Evolutionary conservation across 805 yeast genomes (phyloP).

Genomic region (Metschnikowia lunata): DNA sequence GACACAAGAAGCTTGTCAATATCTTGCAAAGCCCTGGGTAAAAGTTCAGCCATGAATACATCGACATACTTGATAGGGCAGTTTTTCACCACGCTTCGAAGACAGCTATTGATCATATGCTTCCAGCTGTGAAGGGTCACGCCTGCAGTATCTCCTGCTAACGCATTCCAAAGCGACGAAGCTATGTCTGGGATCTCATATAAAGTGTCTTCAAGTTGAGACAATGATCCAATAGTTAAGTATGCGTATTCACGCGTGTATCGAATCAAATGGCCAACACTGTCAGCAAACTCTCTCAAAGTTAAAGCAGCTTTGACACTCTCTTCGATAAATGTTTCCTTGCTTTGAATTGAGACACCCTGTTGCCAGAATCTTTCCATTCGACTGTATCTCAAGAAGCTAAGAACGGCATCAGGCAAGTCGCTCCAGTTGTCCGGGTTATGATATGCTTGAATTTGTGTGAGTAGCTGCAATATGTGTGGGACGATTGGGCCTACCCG

Average conservation of each 20-base stretch:
- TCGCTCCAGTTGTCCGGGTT: slow-evolving; percentile 89
- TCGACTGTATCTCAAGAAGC: slow-evolving; percentile 85
- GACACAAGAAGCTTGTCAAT: slow-evolving; percentile 69
- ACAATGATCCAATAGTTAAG: slow-evolving; percentile 80
- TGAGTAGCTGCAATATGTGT: slow-evolving; percentile 77
- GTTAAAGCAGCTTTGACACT: slow-evolving; percentile 92
- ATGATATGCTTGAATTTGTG: slow-evolving; percentile 91
- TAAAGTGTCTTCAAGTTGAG: slow-evolving; percentile 84
- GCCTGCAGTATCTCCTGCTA: slow-evolving; percentile 81
- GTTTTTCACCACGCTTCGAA: slow-evolving; percentile 79
- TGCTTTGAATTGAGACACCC: slow-evolving; percentile 90
- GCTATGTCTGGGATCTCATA: slow-evolving; percentile 85
- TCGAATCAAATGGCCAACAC: slow-evolving; percentile 92
- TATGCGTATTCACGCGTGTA: slow-evolving; percentile 96
- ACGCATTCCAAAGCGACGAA: slow-evolving; percentile 70
- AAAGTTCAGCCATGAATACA: slow-evolving; percentile 67
- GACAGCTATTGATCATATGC: slow-evolving; percentile 86
- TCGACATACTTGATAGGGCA: slow-evolving; percentile 74
- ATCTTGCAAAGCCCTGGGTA: slow-evolving; percentile 71
- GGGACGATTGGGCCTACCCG: slow-evolving; percentile 89
- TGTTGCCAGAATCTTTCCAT: slow-evolving; percentile 98
- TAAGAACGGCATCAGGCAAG: slow-evolving; percentile 83
- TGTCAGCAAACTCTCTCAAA: slow-evolving; percentile 92
- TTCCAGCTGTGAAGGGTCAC: slow-evolving; percentile 95
- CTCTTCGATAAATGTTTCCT: slow-evolving; percentile 91